Evolutionary conservation across 1,284 basidiomycete genomes (phyloP), one percentile per base, ranked within the genome.

Genomic region (Ceratorhiza oryzae-sativae): DNA sequence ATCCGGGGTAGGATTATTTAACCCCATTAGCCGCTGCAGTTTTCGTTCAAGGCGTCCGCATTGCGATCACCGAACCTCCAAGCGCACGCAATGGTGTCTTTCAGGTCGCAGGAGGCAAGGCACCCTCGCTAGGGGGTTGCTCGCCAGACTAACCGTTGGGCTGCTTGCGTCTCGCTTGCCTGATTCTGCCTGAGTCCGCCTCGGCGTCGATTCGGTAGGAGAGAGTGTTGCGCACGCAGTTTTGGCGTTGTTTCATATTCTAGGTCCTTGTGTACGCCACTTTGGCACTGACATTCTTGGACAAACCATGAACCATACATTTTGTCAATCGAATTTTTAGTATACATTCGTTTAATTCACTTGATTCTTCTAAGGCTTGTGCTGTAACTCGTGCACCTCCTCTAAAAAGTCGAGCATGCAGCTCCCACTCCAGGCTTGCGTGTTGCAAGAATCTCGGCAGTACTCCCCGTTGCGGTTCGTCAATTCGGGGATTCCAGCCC

Each of bases 371-470:
- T 51, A 67, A 41, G 30, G 23, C 71, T 49, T 27, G 20, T 42
- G 55, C 51, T 70, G 72, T 46, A 73, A 42, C 46, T 72, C 51
- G 77, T 90, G 88, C 73, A 92, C 91, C 67, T 86, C 86, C 76
- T 94, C 88, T 63, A 96, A 81, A 79, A 95, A 92, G 81, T 96
- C 94, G 32, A 97, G 84, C 76, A 96, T 80, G 25, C 93, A 95
- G 79, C 92, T 94, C 42, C 92, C 87, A 78, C 91, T 93, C 95
- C 95, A 97, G 4, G 95, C 95, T 80, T 98, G 95, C 39, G 95
- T 95, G 68, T 86, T 84, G 79, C 95, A 97, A 68, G 93, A 94
- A 80, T 98, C 95, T 72, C 80, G 81, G 80, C 95, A 97, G 81
- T 88, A 88, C 58, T 82, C 80, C 6, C 94, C 95, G 75, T 94